phyloP scores from a whole-genome alignment of 2,329 filamentous ascomycete species.

The Colletotrichum tabaci region DNA sequence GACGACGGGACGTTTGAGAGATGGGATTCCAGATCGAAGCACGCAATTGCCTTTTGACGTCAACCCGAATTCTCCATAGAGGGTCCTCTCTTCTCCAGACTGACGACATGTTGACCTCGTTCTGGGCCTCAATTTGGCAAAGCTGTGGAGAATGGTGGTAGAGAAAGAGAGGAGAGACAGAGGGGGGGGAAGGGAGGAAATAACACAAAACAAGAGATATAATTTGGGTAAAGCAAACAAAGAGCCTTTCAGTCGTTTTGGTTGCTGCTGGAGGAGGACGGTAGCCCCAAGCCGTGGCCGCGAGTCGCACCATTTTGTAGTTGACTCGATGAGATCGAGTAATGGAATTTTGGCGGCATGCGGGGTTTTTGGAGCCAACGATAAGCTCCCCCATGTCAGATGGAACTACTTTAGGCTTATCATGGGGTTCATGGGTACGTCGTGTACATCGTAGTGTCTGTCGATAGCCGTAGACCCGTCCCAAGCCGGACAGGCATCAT shows the following conservation, averaged over 20 bases:
- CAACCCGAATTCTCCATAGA: neutral
- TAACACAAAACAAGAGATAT: too few species aligned
- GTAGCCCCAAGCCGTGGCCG: slow-evolving; percentile 11
- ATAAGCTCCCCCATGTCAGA: slow-evolving; percentile 39
- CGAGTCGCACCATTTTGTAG: slow-evolving; percentile 19
- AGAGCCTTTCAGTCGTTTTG: too few species aligned
- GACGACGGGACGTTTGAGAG: neutral
- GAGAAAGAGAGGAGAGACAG: neutral
- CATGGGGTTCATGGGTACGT: slow-evolving; percentile 4
- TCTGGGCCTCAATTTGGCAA: neutral
- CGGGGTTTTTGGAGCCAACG: slow-evolving; percentile 37
- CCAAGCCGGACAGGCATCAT: slow-evolving; percentile 8
- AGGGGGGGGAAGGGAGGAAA: neutral
- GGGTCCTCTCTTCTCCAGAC: slow-evolving; percentile 9
- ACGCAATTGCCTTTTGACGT: slow-evolving; percentile 10
- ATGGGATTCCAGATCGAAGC: neutral
- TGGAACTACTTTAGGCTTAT: slow-evolving; percentile 30
- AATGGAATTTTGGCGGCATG: slow-evolving; percentile 46
- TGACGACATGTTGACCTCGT: slow-evolving; percentile 11
- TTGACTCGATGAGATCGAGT: slow-evolving; percentile 48
- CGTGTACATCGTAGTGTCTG: too few species aligned
- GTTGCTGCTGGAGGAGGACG: neutral
- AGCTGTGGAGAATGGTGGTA: neutral
- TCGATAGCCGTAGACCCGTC: slow-evolving; percentile 18
- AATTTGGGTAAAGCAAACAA: too few species aligned